Conservation (phyloP, 257 asterid species). For the Hygrophila difformis region DNA sequence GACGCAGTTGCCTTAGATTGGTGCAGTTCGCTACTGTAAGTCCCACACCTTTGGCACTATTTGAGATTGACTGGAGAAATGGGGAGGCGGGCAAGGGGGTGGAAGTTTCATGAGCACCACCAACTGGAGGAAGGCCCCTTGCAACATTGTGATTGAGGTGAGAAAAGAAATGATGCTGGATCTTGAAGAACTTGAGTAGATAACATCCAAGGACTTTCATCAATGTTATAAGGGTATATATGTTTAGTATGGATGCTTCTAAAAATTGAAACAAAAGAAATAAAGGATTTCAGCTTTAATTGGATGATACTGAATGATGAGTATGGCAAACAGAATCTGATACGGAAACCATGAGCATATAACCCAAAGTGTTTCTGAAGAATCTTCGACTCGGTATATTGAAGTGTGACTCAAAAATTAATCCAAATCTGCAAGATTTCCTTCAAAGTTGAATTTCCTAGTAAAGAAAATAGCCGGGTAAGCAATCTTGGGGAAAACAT, state of each 20-base stretch:
- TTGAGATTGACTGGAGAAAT: conserved; percentile 8
- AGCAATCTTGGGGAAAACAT: too few species aligned
- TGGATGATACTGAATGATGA: too few species aligned
- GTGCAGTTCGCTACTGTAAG: conserved; percentile 40
- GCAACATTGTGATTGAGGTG: conserved; percentile 16
- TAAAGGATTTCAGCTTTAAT: too few species aligned
- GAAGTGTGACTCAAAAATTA: too few species aligned
- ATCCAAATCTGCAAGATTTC: too few species aligned
- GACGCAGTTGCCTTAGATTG: conserved; percentile 40
- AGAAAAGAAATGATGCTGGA: conserved; percentile 10
- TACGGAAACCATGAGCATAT: too few species aligned
- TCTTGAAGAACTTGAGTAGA: neutral
- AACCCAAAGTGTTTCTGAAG: too few species aligned
- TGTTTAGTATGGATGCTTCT: conserved; percentile 5
- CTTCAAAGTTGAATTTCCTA: too few species aligned
- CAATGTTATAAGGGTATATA: neutral
- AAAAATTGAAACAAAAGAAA: neutral
- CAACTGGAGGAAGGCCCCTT: conserved; percentile 8
- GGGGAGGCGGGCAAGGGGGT: neutral
- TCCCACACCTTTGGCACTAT: conserved; percentile 29
- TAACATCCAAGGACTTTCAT: conserved; percentile 14
- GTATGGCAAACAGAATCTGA: too few species aligned
- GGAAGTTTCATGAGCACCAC: neutral
- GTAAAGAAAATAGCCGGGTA: too few species aligned
- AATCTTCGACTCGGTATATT: too few species aligned